phyloP scores from a whole-genome alignment of 2,329 filamentous ascomycete genomes.

The Hysterium pulicare region DNA sequence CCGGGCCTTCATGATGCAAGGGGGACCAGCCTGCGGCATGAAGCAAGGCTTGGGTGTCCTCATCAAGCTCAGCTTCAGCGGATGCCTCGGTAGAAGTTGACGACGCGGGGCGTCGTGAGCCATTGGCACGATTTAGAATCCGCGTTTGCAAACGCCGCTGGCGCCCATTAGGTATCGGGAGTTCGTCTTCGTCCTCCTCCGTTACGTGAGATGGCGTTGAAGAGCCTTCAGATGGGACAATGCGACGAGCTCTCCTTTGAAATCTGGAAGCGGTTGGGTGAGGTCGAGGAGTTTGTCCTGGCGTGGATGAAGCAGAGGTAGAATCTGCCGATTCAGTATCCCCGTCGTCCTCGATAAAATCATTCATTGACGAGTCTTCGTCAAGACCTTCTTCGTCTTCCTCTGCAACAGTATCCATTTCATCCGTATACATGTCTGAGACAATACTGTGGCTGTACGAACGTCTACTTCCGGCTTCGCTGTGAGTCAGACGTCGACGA shows the following conservation, averaged over 20 bases:
- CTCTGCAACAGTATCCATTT: conserved; percentile 43
- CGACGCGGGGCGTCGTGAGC: conserved; percentile 29
- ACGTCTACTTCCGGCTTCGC: conserved; percentile 39
- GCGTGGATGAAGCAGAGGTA: conserved; percentile 26
- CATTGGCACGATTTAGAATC: conserved; percentile 32
- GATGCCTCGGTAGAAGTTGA: conserved; percentile 35
- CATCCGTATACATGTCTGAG: conserved; percentile 38
- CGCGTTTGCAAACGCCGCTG: conserved; percentile 28
- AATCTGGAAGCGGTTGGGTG: conserved; percentile 15
- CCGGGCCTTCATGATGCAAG: conserved; percentile 29
- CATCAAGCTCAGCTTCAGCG: conserved; percentile 34
- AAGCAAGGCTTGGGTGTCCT: conserved; percentile 36
- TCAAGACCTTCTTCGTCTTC: conserved; percentile 40
- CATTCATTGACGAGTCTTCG: conserved; percentile 42
- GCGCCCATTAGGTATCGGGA: conserved; percentile 31
- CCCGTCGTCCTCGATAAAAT: conserved; percentile 38
- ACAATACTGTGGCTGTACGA: conserved; percentile 41
- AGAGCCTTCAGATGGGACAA: conserved; percentile 39
- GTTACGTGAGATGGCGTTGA: conserved; percentile 33
- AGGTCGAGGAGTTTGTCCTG: conserved; percentile 28
- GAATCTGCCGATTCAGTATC: conserved; percentile 21
- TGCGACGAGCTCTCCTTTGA: conserved; percentile 28
- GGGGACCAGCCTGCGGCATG: conserved; percentile 36
- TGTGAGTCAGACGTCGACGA: conserved; percentile 37
- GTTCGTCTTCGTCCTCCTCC: conserved; percentile 35